Evolutionary conservation across 495 filamentous ascomycete genomes (phyloP), one percentile per base, ranked within the genome.

Genomic region (Trichoderma gamsii): DNA sequence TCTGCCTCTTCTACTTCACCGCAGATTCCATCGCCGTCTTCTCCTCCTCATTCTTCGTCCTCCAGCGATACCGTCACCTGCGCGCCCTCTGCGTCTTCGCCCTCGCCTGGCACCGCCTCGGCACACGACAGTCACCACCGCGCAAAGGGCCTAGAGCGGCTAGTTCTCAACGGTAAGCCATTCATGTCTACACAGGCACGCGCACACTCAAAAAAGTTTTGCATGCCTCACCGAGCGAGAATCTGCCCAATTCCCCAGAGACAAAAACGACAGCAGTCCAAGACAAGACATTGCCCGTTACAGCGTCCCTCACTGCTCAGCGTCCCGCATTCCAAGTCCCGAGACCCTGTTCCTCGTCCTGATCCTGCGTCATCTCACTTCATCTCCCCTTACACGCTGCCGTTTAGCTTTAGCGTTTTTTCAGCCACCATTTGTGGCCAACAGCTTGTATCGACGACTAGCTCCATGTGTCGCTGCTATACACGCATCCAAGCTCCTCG

Each of bases 51-150:
- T 61, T 18, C 23, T 32, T 61, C 56, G 11, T 21, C 56, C 3
- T 13, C 56, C 27, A 61, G 56, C 56, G 27, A 61, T 32, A 61
- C 56, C 56, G 25, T 52, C 49, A 52, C n/a, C 11, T 49, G n/a
- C 15, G 44, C 44, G 1, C 15, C 44, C 44, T 49, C 15, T n/a
- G 15, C 15, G 4, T 49, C 15, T 52, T 23, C 49, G 9, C 9
- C 49, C n/a, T 52, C 49, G 9, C 21, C 49, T 52, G 49, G 18
- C n/a, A 21, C 49, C 9, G 49, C 44, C 15, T 16, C 44, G n/a
- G 13, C 44, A 49, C 35, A 7, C 35, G n/a, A 49, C 44, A 15
- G 1, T 16, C 44, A 49, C n/a, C 15, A 49, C 44, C 44, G 12
- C 13, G 44, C n/a, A 49, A 49, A 13, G 44, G 44, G 7, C 44